Base-by-base conservation (phyloP, 1,139 yeast species). In the Suhomyces choctaworum region DNA sequence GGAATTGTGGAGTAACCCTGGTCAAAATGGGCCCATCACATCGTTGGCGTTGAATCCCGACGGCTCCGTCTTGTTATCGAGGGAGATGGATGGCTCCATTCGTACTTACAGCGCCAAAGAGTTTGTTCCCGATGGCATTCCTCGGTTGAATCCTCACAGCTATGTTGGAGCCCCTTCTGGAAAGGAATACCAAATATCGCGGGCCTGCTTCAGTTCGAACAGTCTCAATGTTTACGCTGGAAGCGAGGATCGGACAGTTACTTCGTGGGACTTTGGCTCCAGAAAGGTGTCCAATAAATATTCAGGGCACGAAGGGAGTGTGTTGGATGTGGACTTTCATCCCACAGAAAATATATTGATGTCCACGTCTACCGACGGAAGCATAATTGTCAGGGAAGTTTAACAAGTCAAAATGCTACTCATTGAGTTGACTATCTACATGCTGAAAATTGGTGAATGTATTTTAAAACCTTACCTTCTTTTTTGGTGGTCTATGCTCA, bases 161-260 rank as follows among this genome's bases (percentile, higher is more conserved):
- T 80, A 73, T 43, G 79, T 75, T 27, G 92, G 90, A 1, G 78
- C 88, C 0, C 60, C 74, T 1, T 64, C 79, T 1, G 77, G 81
- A 1, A 58, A 66, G 6, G 88, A 81, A 38, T 72, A 71, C 41
- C 65, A 71, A 37, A 51, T 78, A 27, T 68, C 79, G 3, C 59
- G 84, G 36, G 67, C 78, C 1, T 55, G 65, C 21, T 71, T 79
- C 58, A 63, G 69, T 10, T 48, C 56, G 6, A 70, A 55, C 36
- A 59, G 58, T 37, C 58, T 63, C 12, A 44, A 51, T 14, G 60
- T 81, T 4, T 60, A 68, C 8, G 74, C 83, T 22, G 94, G 92
- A 0, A 74, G 88, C 0, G 77, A 76, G 23, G 90, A 83, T 52
- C 65, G 71, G 4, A 66, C 78, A 2, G 70, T 76, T 0, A 76